Evolutionary conservation across 805 yeast genomes (phyloP).

Genomic region (Wilhelminamyces savonicus): DNA sequence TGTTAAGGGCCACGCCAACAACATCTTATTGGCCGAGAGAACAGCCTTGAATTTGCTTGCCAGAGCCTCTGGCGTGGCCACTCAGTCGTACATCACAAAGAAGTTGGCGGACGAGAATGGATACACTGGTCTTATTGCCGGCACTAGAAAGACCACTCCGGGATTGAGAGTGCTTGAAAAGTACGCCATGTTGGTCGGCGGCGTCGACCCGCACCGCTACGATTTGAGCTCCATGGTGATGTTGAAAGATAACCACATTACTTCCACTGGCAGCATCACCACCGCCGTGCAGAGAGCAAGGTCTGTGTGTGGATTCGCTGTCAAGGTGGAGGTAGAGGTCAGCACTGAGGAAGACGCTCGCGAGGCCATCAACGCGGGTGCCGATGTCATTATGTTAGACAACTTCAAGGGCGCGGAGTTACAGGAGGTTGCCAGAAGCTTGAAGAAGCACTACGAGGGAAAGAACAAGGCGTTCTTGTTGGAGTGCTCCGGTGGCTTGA

Average conservation of each 20-base stretch:
- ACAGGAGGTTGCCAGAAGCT: constrained; percentile 53
- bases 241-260: constrained; percentile 91
- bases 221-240: constrained; percentile 92
- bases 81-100: constrained; percentile 56
- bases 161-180: constrained; percentile 85
- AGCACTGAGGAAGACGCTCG: constrained; percentile 78
- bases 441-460: constrained; percentile 53
- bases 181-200: constrained; percentile 93
- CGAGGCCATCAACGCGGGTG: constrained; percentile 93
- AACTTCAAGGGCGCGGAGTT: constrained; percentile 69
- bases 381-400: constrained; percentile 92
- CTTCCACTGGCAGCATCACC: constrained; percentile 90
- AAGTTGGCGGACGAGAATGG: constrained; percentile 60
- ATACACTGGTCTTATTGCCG: constrained; percentile 82
- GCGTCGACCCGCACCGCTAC: constrained; percentile 87
- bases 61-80: constrained; percentile 83
- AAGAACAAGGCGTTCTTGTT: constrained; percentile 49
- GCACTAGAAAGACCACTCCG: constrained; percentile 96
- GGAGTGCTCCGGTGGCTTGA: constrained; percentile 92
- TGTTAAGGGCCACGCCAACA: constrained; percentile 74
- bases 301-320: constrained; percentile 78
- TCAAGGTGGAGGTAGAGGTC: constrained; percentile 90
- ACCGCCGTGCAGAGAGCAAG: constrained; percentile 74
- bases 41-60: constrained; percentile 78
- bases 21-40: constrained; percentile 78